Base-by-base conservation (phyloP, 176 grass and related monocot species). In the Avena insularis region DNA sequence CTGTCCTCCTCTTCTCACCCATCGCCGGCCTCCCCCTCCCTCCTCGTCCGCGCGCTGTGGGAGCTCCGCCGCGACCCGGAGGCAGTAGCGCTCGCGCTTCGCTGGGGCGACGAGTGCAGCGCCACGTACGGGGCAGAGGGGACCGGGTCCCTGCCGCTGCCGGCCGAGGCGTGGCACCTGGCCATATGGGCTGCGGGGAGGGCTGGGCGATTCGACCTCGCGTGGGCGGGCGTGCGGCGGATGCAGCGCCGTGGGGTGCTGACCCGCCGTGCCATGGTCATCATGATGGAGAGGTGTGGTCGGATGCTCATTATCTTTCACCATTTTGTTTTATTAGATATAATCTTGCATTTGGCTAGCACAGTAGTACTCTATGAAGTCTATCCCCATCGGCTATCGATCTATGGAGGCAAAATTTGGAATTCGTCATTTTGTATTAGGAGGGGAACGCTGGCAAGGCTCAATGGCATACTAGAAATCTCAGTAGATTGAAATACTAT, bases 231-330 rank as follows among this genome's bases (percentile, higher is more conserved):
- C 82, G 90, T 98, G 75, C 77, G 83, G 45, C 86, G 72, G 65
- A 94, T 98, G 96, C 58, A 86, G 43, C 77, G 74, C 77, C 79
- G 84, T 56, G 83, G 86, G 36, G 80, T 94, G 83, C 88, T 95
- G 27, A 94, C 96, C 38, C 70, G 78, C 63, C 96, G 86, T 12
- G 84, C 91, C 63, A 91, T 98, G 84, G 84, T 91, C 71, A 92
- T 95, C 86, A 84, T 95, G 68, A 94, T 98, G 84, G 90, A 95
- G 79, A 90, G 96, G 96, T 98, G 49, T 17, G 64, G 6, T 77
- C 48, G 63, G 25, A 36, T 80, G 78, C 60, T 78, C 16, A 14
- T 48, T 38, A 73, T 67, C 12, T 75, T 13, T 78, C 38, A 49
- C 74, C 21, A 13, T 78, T 45, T 91, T 35, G 8, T 47, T 31